Base-by-base conservation (phyloP, 805 yeast species). In the Starmerella potacharoeniae region DNA sequence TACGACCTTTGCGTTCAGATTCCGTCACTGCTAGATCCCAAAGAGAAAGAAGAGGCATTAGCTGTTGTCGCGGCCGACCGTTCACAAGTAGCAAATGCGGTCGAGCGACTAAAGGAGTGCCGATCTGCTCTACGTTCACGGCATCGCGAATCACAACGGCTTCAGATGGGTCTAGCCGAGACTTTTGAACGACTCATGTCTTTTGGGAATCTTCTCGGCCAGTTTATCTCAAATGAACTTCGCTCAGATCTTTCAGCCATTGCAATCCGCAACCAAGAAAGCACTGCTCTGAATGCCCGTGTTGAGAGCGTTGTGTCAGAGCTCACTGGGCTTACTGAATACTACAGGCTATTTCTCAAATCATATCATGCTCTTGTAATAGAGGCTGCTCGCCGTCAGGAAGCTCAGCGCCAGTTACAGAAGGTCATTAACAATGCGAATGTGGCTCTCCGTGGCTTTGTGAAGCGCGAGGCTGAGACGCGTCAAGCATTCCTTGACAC, bases 1-100 rank as follows among this genome's bases (percentile, higher is more conserved):
- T 87, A 82, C 63, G 96, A 89, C 67, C 88, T 86, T 65, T 85
- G 95, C 61, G 62, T 71, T 11, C 70, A 77, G 57, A 84, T 79
- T 9, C 64, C 71, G 3, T 68, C 69, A 5, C 60, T 71, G 14
- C 57, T 72, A 6, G 68, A 76, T n/a, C 63, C 67, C 0, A 52
- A 61, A 31, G 75, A 77, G 60, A 65, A 79, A 13, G 61, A 65
- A 4, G 86, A 85, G 57, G 72, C 85, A 4, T 77, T 80, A 0
- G 75, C 73, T 1, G 86, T 85, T 0, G 64, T 81, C 16, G 69
- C 66, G 10, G 66, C 63, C 4, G 69, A 65, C 40, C 67, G 72
- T 39, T 61, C 64, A 43, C 70, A 67, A 37, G 66, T 65, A 17
- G 70, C 65, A 48, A 68, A 60, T 1, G 70, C 65, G 2, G 59